Percentiles rank a stretch among this genome's conserved stretches.
phyloP scores from a whole-genome alignment of 148 eudicot species.

The Chenopodium formosanum region DNA sequence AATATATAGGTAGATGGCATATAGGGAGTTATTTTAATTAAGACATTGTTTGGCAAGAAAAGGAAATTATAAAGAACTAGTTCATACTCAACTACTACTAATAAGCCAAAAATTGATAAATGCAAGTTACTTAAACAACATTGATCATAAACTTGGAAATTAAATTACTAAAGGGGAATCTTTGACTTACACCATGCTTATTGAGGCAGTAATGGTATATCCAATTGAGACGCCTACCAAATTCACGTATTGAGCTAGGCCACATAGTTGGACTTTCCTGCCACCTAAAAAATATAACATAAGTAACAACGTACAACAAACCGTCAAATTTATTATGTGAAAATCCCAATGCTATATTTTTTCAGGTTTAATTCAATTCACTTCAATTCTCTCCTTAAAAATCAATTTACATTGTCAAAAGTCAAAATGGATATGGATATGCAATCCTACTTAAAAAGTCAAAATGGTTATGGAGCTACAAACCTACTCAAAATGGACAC shows the following conservation, averaged over 20 bases:
- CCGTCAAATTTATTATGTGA: constrained; percentile 4
- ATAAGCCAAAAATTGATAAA: background rate
- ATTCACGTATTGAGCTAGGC: constrained; percentile 79
- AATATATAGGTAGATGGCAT: too few relatives aligned
- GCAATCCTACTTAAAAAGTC: too few relatives aligned
- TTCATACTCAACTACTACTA: background rate
- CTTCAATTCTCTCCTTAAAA: too few relatives aligned
- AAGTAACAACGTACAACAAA: background rate
- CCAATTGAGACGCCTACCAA: constrained; percentile 85
- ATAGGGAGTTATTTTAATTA: too few relatives aligned
- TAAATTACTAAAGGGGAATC: background rate
- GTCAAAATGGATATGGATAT: background rate
- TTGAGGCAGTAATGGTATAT: constrained; percentile 93
- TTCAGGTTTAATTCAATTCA: background rate
- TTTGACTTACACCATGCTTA: constrained; percentile 81
- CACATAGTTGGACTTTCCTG: constrained; percentile 80
- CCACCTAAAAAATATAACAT: constrained; percentile 55
- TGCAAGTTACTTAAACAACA: background rate
- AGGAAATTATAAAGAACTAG: background rate
- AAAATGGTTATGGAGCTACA: background rate
- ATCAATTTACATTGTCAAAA: background rate
- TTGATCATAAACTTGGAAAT: background rate
- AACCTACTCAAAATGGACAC: too few relatives aligned
- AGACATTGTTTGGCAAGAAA: background rate
- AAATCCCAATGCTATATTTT: background rate